These are phyloP conservation scores for Nakaseomyces nivariensis DNA, from an alignment of 1,139 yeast genomes.

Conservation along the genomic window DNA sequence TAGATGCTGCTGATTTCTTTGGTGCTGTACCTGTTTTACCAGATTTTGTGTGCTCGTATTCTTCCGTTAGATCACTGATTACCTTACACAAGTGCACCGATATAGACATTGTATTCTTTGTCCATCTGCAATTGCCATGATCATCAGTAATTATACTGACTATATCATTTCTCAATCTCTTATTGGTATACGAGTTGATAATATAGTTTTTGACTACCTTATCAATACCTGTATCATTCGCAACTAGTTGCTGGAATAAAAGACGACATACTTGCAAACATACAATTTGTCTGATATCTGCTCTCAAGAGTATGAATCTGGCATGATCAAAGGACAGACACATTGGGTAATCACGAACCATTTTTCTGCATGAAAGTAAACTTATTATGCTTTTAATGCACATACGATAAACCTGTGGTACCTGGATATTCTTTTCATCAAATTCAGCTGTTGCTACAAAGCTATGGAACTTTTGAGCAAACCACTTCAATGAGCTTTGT, in stretches of 20 bases:
- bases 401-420: constrained; percentile 23
- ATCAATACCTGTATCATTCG: constrained; percentile 32
- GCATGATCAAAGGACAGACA: constrained; percentile 84
- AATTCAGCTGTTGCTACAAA: constrained; percentile 11
- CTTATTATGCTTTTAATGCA: constrained; percentile 35
- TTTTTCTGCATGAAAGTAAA: constrained; percentile 63
- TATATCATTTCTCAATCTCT: constrained; percentile 45
- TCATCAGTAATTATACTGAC: constrained; percentile 76
- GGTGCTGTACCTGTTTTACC: not conserved
- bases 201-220: constrained; percentile 21
- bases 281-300: constrained; percentile 77
- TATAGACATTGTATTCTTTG: constrained; percentile 65
- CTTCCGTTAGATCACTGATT: constrained; percentile 24
- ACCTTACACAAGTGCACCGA: constrained; percentile 59
- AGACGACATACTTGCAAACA: constrained; percentile 69
- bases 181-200: constrained; percentile 21
- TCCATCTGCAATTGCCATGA: constrained; percentile 84
- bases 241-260: constrained; percentile 58
- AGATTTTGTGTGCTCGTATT: constrained; percentile 9
- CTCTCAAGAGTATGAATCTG: constrained; percentile 63
- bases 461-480: constrained; percentile 34
- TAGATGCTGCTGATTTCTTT: constrained; percentile 9
- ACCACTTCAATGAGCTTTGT: constrained; percentile 64
- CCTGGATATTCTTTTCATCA: constrained; percentile 11
- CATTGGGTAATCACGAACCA: constrained; percentile 77